Conservation (phyloP, 2,329 filamentous ascomycete genomes). For the Exophiala aquamarina region DNA sequence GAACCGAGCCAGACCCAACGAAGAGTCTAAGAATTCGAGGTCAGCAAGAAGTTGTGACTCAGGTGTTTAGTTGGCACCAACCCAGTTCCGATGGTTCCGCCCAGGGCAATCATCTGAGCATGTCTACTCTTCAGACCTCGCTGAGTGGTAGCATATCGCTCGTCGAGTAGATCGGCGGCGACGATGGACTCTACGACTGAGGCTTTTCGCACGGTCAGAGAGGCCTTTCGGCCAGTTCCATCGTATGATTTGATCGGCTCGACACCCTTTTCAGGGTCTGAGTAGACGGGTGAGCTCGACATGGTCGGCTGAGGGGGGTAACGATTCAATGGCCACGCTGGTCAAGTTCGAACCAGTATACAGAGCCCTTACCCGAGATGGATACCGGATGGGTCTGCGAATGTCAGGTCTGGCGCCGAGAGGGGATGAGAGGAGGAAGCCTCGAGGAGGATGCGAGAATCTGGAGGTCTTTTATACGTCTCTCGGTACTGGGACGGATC, state of each 20-base stretch:
- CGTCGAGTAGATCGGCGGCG: conserved; percentile 41
- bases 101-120: conserved; percentile 38
- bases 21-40: conserved; percentile 20
- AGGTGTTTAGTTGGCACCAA: conserved; percentile 7
- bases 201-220: conserved; percentile 14
- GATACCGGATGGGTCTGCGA: too few relatives aligned
- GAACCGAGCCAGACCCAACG: conserved; percentile 24
- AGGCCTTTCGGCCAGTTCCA: conserved; percentile 10
- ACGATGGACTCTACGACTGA: conserved; percentile 33
- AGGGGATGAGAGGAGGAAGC: too few relatives aligned
- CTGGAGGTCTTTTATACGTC: too few relatives aligned
- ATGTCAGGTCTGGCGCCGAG: too few relatives aligned
- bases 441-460: too few relatives aligned
- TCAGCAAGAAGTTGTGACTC: not conserved
- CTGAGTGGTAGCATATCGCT: conserved; percentile 40
- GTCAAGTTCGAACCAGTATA: too few relatives aligned
- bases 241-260: conserved; percentile 8
- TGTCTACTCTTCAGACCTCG: conserved; percentile 44
- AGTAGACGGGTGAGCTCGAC: conserved; percentile 5
- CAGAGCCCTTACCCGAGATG: too few relatives aligned
- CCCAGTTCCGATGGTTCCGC: conserved; percentile 28
- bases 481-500: too few relatives aligned
- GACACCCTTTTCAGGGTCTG: conserved; percentile 24
- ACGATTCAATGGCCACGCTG: too few relatives aligned
- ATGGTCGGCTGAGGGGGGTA: conserved; percentile 2